Percentiles rank a stretch among this genome's conserved stretches.
Evolutionary conservation across 192 early-diverging fungal genomes (phyloP).

Genomic region (Linnemannia elongata): DNA sequence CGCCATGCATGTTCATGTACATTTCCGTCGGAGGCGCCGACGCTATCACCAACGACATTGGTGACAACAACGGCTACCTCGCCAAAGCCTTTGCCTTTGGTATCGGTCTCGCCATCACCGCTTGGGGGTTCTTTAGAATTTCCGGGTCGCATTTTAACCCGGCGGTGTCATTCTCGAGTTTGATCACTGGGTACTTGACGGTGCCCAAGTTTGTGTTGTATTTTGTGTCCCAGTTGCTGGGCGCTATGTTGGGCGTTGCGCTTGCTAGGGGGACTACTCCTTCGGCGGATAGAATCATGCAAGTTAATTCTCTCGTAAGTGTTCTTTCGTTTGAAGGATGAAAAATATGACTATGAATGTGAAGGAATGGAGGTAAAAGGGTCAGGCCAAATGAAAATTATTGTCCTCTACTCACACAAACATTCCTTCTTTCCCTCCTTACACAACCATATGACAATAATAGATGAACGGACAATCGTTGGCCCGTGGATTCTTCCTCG

Average conservation of each 20-base stretch:
- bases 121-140: conserved; percentile 65
- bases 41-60: conserved; percentile 19
- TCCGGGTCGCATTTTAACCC: conserved; percentile 76
- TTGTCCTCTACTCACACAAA: not conserved
- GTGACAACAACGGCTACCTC: conserved; percentile 5
- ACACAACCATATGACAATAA: no score
- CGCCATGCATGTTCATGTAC: conserved; percentile 60
- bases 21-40: conserved; percentile 57
- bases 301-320: conserved; percentile 34
- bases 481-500: conserved; percentile 53
- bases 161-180: conserved; percentile 68
- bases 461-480: conserved; percentile 32
- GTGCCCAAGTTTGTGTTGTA: conserved; percentile 58
- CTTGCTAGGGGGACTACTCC: conserved; percentile 32
- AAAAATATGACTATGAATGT: not conserved
- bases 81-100: conserved; percentile 61
- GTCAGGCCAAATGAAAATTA: not conserved
- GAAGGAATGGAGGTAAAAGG: not conserved
- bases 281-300: not conserved
- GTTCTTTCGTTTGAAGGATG: not conserved
- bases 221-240: conserved; percentile 69
- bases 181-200: conserved; percentile 65
- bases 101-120: conserved; percentile 55
- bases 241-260: conserved; percentile 68
- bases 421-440: not conserved